Conservation (phyloP, 305 asterid species). For the Solanum aculeatissimum region DNA sequence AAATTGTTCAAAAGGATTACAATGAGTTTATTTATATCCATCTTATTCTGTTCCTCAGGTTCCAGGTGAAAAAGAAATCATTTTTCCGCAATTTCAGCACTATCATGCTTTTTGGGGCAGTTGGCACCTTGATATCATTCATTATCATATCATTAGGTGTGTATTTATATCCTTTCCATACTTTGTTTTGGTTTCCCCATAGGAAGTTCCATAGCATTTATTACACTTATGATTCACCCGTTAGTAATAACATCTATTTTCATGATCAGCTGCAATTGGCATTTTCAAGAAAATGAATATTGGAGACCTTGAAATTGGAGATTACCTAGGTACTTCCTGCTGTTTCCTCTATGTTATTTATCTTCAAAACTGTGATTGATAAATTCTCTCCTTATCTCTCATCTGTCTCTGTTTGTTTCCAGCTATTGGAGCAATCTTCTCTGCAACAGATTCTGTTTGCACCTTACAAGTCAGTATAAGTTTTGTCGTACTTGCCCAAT, state of each 20-base stretch:
- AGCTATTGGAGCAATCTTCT: slow-evolving; percentile 97
- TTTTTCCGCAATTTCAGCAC: slow-evolving; percentile 94
- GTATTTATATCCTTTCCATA: slow-evolving; percentile 1
- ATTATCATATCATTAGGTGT: slow-evolving; percentile 73
- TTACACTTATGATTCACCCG: slow-evolving; percentile 1
- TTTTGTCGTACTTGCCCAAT: background rate
- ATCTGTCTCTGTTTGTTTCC: slow-evolving; percentile 13
- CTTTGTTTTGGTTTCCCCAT: background rate
- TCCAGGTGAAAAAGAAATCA: slow-evolving; percentile 94
- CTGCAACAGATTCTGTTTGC: slow-evolving; percentile 99
- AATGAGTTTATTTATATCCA: background rate
- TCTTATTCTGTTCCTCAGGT: slow-evolving; percentile 42
- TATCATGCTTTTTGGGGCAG: slow-evolving; percentile 78
- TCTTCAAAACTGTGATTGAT: background rate
- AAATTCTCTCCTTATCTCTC: slow-evolving; percentile 2
- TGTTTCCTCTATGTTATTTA: background rate
- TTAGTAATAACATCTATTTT: slow-evolving; percentile 1
- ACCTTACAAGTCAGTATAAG: slow-evolving; percentile 67
- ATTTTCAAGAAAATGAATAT: slow-evolving; percentile 29
- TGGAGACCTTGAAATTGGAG: slow-evolving; percentile 35
- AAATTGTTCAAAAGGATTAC: background rate
- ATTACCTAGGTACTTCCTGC: slow-evolving; percentile 39
- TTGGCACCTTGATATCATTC: slow-evolving; percentile 92
- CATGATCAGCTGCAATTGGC: slow-evolving; percentile 31
- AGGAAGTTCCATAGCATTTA: background rate